These are phyloP conservation scores for Lasiodiplodia gonubiensis DNA, from an alignment of 2,329 filamentous ascomycete genomes.

Conservation along the genomic window DNA sequence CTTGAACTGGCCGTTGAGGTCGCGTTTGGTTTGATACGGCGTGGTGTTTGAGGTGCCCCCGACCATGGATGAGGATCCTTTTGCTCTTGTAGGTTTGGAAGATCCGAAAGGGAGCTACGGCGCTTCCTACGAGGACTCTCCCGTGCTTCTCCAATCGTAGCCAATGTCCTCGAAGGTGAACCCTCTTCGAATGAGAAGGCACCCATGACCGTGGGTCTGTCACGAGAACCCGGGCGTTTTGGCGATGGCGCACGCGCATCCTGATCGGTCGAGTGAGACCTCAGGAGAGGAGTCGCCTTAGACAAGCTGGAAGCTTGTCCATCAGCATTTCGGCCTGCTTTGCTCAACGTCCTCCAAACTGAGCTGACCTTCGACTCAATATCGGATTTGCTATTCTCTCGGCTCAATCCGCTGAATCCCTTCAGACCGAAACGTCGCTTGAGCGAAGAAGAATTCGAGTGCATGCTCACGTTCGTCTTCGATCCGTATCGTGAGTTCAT, in stretches of 20 bases:
- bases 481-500: conserved; percentile 63
- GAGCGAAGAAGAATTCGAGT: conserved; percentile 81
- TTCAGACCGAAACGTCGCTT: conserved; percentile 79
- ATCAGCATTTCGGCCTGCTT: conserved; percentile 67
- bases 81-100: conserved; percentile 67
- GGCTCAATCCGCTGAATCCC: conserved; percentile 66
- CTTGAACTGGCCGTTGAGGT: conserved; percentile 35
- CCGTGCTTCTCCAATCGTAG: conserved; percentile 54
- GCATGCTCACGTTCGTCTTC: conserved; percentile 73
- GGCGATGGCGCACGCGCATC: conserved; percentile 56
- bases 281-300: conserved; percentile 65
- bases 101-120: conserved; percentile 88
- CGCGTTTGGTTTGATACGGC: conserved; percentile 33
- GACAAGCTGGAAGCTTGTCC: conserved; percentile 69
- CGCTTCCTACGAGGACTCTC: conserved; percentile 73
- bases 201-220: conserved; percentile 56
- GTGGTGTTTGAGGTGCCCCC: conserved; percentile 42
- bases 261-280: conserved; percentile 80
- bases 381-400: conserved; percentile 78
- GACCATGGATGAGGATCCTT: conserved; percentile 42
- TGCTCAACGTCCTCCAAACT: conserved; percentile 87
- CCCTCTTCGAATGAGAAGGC: conserved; percentile 57
- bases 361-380: conserved; percentile 73
- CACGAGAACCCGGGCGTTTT: conserved; percentile 61
- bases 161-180: conserved; percentile 46